Evolutionary conservation across 2,329 filamentous ascomycete genomes (phyloP), one percentile per base, ranked within the genome.

Genomic region (Dactylonectria macrodidyma): DNA sequence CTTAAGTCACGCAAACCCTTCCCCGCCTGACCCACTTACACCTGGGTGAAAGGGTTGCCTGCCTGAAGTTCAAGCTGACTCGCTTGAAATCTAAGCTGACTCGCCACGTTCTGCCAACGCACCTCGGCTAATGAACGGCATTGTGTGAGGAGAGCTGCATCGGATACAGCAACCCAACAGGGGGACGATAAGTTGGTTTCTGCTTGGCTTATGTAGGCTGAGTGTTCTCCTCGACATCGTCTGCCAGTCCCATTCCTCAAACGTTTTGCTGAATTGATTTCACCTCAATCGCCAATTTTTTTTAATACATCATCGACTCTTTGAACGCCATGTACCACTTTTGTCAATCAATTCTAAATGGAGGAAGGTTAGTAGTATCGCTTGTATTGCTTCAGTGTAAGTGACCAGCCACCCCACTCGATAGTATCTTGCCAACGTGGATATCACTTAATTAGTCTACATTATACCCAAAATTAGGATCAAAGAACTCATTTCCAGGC

Each of bases 401-500:
- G 11, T 14, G 12, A 41, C 16, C 38, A 19, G 19, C 19, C 19
- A 19, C 16, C 12, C 2, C 6, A 5, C 16, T 14, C 12, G 3
- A 41, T 14, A 14, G 5, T 11, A 16, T 14, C 38, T 4, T n/a
- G 3, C 2, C 12, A 11, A 41, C 38, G 5, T 14, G 3, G 38
- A 14, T 14, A 11, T 16, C 22, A 24, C 22, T 54, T 6, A 14
- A n/a, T 8, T 41, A 61, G 58, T 52, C 36, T 61, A 61, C 16
- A n/a, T 61, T 10, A 10, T 61, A 2, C 58, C 58, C 11, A 61
- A 54, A 14, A 61, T 48, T 3, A 61, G 14, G 19, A 14, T 61
- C 4, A 16, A n/a, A 26, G 47, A 47, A n/a, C 2, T 6, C 19
- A 19, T 61, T n/a, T 52, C 12, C 3, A 22, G 12, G n/a, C 9